Evolutionary conservation across 768 basidiomycete species (phyloP).

Genomic region (Tulasnella sp.): DNA sequence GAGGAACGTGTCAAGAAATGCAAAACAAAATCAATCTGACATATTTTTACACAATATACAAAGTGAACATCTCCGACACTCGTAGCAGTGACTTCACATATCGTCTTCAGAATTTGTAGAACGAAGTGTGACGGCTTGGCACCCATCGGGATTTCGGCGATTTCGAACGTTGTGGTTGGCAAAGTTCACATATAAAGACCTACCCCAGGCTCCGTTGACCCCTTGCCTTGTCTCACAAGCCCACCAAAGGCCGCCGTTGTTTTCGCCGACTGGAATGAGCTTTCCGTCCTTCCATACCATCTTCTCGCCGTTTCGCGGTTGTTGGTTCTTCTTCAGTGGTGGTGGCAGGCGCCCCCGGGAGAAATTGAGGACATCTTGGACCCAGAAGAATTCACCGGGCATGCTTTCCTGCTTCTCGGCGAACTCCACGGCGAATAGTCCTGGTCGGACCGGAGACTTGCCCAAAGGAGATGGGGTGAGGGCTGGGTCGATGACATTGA

Average conservation of each 20-base stretch:
- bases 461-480: conserved; percentile 34
- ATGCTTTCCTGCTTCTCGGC: conserved; percentile 27
- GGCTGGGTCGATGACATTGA: conserved; percentile 60
- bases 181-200: conserved; percentile 28
- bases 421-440: conserved; percentile 23
- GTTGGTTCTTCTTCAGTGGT: conserved; percentile 21
- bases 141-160: conserved; percentile 22
- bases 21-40: not conserved
- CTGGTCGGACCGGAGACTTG: conserved; percentile 19
- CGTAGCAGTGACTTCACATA: not conserved
- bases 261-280: conserved; percentile 11
- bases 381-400: conserved; percentile 28
- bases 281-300: not conserved
- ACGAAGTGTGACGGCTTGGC: conserved; percentile 20
- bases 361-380: conserved; percentile 23
- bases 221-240: conserved; percentile 1
- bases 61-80: not conserved
- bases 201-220: not conserved
- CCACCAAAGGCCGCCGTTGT: conserved; percentile 32
- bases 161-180: conserved; percentile 21
- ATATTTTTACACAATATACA: conserved; percentile 12
- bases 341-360: conserved; percentile 12
- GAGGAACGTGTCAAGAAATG: conserved; percentile 11
- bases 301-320: conserved; percentile 5
- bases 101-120: not conserved